phyloP scores from a whole-genome alignment of 2,329 filamentous ascomycete species.

The Cytospora paraplurivora region DNA sequence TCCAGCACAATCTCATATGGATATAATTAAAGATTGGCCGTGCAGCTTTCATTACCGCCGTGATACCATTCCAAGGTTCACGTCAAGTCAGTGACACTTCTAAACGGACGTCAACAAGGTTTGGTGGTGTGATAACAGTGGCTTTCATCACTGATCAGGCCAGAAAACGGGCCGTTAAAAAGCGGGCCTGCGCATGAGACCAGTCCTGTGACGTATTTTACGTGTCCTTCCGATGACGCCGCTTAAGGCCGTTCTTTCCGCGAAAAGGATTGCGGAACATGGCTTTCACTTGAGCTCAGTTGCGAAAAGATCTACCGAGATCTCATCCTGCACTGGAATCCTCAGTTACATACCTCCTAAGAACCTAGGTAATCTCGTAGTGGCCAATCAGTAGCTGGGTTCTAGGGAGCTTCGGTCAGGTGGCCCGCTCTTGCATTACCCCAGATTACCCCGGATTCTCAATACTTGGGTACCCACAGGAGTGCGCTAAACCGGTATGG shows the following conservation, averaged over 20 bases:
- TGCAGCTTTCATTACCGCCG: not conserved
- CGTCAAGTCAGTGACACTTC: not conserved
- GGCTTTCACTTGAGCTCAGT: not conserved
- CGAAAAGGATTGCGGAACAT: not conserved
- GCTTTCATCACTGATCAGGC: conserved; percentile 26
- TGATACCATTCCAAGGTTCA: too few relatives aligned
- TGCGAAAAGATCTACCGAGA: not conserved
- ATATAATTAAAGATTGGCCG: not conserved
- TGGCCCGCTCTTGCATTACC: conserved; percentile 23
- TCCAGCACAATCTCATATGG: not conserved
- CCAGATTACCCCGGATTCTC: conserved; percentile 28
- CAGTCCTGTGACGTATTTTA: conserved; percentile 17
- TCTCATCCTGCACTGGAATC: not conserved
- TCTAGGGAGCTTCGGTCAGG: conserved; percentile 2
- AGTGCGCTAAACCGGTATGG: conserved; percentile 1
- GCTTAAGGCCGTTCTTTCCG: not conserved
- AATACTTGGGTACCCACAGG: not conserved
- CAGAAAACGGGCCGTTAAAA: conserved; percentile 22
- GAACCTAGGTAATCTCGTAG: not conserved
- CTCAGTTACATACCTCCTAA: not conserved
- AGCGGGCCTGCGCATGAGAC: conserved; percentile 23
- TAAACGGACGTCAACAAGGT: conserved; percentile 1
- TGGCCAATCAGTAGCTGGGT: conserved; percentile 18
- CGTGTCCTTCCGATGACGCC: conserved; percentile 15
- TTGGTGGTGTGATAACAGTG: conserved; percentile 15